A percentile compares a stretch with the other conserved stretches of the same genome.
phyloP scores from a whole-genome alignment of 169 alveolate genomes.

The Cryptosporidium parvum region DNA sequence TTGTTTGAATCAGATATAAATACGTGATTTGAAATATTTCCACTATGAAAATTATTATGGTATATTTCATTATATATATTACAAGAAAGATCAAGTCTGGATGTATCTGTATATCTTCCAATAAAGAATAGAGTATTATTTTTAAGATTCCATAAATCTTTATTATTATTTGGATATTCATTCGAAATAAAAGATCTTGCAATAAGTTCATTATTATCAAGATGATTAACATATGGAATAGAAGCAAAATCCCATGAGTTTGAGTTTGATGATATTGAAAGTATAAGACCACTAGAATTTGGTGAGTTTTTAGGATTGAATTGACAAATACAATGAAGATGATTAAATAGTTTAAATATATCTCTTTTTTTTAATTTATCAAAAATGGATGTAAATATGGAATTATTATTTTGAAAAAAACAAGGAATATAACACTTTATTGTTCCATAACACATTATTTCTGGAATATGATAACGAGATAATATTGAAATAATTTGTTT shows the following conservation, averaged over 20 bases:
- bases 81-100: conserved; percentile 46
- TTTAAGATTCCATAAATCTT: conserved; percentile 7
- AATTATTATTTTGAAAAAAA: not conserved
- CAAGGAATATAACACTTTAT: conserved; percentile 52
- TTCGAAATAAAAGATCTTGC: conserved; percentile 25
- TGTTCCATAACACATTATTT: conserved; percentile 20
- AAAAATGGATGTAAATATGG: not conserved
- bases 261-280: conserved; percentile 23
- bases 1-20: conserved; percentile 60
- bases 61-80: not conserved
- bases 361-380: conserved; percentile 15
- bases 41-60: not conserved
- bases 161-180: not conserved
- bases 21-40: not conserved
- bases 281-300: not conserved
- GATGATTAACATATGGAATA: conserved; percentile 57
- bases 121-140: conserved; percentile 30
- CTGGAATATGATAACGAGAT: not conserved
- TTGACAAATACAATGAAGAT: conserved; percentile 51
- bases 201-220: conserved; percentile 25
- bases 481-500: not conserved
- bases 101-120: conserved; percentile 63
- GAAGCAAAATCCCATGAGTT: conserved; percentile 56
- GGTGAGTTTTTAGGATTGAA: not conserved
- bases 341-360: not conserved